Evolutionary conservation across 345 rosid genomes (phyloP).

Genomic region (Syzygium aqueum): DNA sequence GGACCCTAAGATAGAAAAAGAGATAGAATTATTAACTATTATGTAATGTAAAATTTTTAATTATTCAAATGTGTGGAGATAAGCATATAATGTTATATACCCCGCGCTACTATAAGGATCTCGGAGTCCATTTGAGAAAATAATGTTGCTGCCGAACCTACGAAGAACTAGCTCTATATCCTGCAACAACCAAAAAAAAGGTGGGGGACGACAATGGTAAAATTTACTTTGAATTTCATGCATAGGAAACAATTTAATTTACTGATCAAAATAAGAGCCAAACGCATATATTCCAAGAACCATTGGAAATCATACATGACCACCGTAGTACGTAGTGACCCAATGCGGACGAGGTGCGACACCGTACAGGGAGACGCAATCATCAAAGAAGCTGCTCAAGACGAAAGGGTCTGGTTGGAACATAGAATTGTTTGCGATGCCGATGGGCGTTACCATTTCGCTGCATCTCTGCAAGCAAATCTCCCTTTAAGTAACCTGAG

Average conservation of each 20-base stretch:
- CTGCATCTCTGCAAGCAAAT: slow-evolving; percentile 28
- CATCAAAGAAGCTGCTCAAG: neutral
- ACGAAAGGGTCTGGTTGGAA: slow-evolving; percentile 17
- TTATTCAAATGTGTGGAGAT: neutral
- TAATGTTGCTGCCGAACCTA: slow-evolving; percentile 47
- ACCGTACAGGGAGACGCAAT: slow-evolving; percentile 8
- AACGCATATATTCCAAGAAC: neutral
- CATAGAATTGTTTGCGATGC: slow-evolving; percentile 23
- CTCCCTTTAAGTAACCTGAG: neutral
- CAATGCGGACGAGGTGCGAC: slow-evolving; percentile 48
- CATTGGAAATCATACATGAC: neutral
- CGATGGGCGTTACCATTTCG: slow-evolving; percentile 47
- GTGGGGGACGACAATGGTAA: neutral
- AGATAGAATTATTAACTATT: neutral
- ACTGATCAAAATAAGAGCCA: neutral
- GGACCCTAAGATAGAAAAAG: neutral
- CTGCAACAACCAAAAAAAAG: slow-evolving; percentile 5
- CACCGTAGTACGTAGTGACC: slow-evolving; percentile 21
- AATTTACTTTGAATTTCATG: neutral
- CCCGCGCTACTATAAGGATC: slow-evolving; percentile 56
- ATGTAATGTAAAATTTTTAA: neutral
- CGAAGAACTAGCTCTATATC: slow-evolving; percentile 31
- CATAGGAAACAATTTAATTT: neutral
- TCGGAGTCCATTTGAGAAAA: slow-evolving; percentile 50
- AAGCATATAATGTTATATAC: slow-evolving; percentile 5